Evolutionary conservation across 768 basidiomycete genomes (phyloP), one percentile per base, ranked within the genome.

Genomic region (Suillus variegatus): DNA sequence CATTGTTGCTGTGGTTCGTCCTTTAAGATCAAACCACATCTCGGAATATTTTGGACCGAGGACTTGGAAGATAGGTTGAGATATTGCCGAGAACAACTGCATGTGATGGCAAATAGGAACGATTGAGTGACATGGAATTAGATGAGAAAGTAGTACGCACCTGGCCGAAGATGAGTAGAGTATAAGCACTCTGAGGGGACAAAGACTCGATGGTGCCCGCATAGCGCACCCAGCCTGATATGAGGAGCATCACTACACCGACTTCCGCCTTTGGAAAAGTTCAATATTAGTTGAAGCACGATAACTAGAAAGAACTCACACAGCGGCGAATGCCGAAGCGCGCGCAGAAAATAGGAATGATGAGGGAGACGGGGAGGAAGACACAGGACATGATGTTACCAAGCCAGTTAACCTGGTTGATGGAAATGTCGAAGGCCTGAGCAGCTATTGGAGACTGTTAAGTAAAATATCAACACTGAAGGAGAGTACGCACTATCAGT

Each of bases 31-130:
- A 70, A 95, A 95, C 93, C 93, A 95, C 40, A 78, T 85, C 73
- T 95, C 91, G 0, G 93, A 93, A 75, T 90, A 95, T 61, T 85
- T 88, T 2, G 93, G 91, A 6, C 90, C 90, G 10, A 94, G 77
- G 32, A 94, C 84, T 76, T 92, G 92, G 74, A 86, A 94, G 16
- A 88, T 79, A 3, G 92, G 87, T 71, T 92, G 90, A 3, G 90
- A 80, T 55, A 92, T 75, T 1, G 85, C 85, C 8, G 85, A 81
- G 47, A 93, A 82, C 18, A 88, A 68, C 91, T 93, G 64, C 36
- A 41, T 41, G 22, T 18, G 9, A 28, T 58, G 16, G 44, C 38
- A 13, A 43, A 44, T 5, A 20, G 41, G 14, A 41, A 4, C 61
- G 54, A 25, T 3, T 28, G 16, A 6, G 18, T 2, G 1, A 16